Evolutionary conservation across 345 rosid species (phyloP).

Genomic region (Anacardium occidentale): DNA sequence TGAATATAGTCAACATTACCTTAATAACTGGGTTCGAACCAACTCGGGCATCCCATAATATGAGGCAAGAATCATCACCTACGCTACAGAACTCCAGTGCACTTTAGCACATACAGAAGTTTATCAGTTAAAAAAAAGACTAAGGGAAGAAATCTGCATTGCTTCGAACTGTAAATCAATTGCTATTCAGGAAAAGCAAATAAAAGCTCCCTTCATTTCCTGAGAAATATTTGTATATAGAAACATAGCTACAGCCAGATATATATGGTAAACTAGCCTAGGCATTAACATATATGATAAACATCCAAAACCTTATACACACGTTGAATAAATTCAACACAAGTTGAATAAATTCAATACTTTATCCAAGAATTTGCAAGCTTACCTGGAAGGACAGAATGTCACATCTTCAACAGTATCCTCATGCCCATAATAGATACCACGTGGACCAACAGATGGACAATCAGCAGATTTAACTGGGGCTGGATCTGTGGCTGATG

Average conservation of each 20-base stretch:
- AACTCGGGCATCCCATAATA: slow-evolving; percentile 95
- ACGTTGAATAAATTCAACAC: not conserved
- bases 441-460: slow-evolving; percentile 91
- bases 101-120: slow-evolving; percentile 43
- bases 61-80: slow-evolving; percentile 99
- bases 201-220: not conserved
- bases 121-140: slow-evolving; percentile 28
- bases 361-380: slow-evolving; percentile 14
- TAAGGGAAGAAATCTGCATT: not conserved
- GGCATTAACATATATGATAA: not conserved
- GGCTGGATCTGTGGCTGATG: slow-evolving; percentile 61
- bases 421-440: slow-evolving; percentile 83
- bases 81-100: slow-evolving; percentile 98
- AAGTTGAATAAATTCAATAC: not conserved
- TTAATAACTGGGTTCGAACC: slow-evolving; percentile 79
- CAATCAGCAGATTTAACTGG: slow-evolving; percentile 59
- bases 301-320: not conserved
- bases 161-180: not conserved
- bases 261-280: not conserved
- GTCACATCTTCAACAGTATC: slow-evolving; percentile 99
- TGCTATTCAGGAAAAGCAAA: not conserved
- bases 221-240: not conserved
- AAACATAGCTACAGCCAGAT: not conserved
- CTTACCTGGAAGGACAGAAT: slow-evolving; percentile 94
- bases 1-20: slow-evolving; percentile 36